Percentiles rank a stretch among this genome's conserved stretches.
These are phyloP conservation scores for Raddia guianensis DNA, from an alignment of 176 grass and related monocot species.

Conservation along the genomic window DNA sequence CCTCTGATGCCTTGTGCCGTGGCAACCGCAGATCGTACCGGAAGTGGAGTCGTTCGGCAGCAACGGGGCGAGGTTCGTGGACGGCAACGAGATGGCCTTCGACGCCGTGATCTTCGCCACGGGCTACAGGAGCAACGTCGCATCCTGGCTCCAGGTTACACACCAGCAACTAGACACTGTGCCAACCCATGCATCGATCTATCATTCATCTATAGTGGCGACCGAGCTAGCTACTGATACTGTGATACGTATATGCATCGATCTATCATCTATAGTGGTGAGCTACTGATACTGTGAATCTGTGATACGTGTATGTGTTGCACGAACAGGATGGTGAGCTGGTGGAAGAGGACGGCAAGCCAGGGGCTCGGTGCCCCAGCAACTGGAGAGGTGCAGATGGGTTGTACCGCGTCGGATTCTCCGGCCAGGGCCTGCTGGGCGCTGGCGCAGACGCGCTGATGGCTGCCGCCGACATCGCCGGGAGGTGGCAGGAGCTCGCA, in stretches of 20 bases:
- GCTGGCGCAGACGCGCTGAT: conserved; percentile 65
- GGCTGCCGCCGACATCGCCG: conserved; percentile 74
- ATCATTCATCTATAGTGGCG: background rate
- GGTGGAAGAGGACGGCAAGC: conserved; percentile 74
- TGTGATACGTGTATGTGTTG: background rate
- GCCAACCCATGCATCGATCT: background rate
- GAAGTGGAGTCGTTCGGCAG: conserved; percentile 72
- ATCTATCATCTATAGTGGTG: background rate
- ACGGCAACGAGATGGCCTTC: conserved; percentile 72
- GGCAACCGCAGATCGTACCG: conserved; percentile 67
- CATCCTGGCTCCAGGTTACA: conserved; percentile 82
- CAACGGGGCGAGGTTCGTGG: conserved; percentile 68
- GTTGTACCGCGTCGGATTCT: conserved; percentile 86
- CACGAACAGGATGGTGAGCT: conserved; percentile 51
- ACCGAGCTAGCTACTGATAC: conserved; percentile 13
- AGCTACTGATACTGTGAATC: conserved; percentile 13
- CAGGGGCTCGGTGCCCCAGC: conserved; percentile 48
- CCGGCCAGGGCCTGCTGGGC: conserved; percentile 78
- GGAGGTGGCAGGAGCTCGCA: conserved; percentile 50
- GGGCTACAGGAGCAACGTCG: conserved; percentile 95
- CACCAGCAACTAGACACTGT: background rate
- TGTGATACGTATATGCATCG: background rate
- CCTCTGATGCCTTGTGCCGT: conserved; percentile 43
- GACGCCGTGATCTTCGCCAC: conserved; percentile 94
- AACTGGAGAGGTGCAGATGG: conserved; percentile 74